Conservation (phyloP, 176 grass and related monocot species). For the Lolium multiflorum region DNA sequence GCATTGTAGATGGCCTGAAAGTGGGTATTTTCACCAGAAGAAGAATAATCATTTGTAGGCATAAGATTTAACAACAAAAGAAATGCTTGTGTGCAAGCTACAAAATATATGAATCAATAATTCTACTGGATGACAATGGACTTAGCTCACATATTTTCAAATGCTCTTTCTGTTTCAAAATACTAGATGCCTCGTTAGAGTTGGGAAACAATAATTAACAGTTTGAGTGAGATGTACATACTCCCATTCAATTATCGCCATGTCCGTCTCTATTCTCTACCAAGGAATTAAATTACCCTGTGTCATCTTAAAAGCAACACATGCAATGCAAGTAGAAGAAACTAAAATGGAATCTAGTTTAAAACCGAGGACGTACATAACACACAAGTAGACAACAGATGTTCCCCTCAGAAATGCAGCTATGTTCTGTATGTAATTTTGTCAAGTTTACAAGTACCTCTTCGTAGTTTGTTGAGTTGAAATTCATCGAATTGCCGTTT, state of each 20-base stretch:
- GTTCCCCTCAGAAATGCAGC: background rate
- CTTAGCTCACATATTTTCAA: background rate
- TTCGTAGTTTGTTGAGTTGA: slow-evolving; percentile 57
- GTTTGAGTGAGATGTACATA: background rate
- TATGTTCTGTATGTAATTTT: slow-evolving; percentile 20
- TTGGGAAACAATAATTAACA: slow-evolving; percentile 7
- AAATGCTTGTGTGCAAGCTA: background rate
- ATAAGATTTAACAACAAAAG: slow-evolving; percentile 20
- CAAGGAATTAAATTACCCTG: background rate
- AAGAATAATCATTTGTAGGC: background rate
- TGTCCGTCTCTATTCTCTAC: background rate
- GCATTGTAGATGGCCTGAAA: background rate
- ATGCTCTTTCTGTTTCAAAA: background rate
- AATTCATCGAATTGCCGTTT: slow-evolving; percentile 44
- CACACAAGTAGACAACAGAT: background rate
- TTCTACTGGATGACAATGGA: background rate
- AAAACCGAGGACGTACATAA: background rate
- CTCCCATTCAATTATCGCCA: background rate
- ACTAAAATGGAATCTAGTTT: slow-evolving; percentile 6
- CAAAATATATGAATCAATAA: slow-evolving; percentile 33
- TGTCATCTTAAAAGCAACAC: slow-evolving; percentile 15
- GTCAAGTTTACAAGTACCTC: slow-evolving; percentile 58
- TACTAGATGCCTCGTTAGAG: background rate
- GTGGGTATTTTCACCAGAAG: background rate
- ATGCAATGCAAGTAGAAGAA: slow-evolving; percentile 8